Percentiles rank a stretch among this genome's conserved stretches.
Evolutionary conservation across 2,329 filamentous ascomycete genomes (phyloP).

Genomic region (Lithohypha guttulata): DNA sequence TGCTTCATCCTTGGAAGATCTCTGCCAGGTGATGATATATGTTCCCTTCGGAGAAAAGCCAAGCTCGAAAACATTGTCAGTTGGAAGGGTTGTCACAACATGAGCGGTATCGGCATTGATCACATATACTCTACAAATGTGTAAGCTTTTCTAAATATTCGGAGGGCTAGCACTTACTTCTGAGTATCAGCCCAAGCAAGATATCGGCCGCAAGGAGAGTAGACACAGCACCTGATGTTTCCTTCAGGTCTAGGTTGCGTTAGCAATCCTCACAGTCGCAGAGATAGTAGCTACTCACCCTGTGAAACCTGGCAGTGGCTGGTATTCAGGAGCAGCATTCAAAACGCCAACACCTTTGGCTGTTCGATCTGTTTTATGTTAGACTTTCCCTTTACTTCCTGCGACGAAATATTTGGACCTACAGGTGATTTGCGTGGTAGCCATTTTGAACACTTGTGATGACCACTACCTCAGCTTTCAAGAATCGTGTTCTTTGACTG

Average conservation of each 20-base stretch:
- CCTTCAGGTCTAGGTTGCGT: constrained; percentile 61
- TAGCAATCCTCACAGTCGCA: constrained; percentile 4
- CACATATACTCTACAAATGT: constrained; percentile 58
- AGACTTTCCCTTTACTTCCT: neutral
- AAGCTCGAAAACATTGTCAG: constrained; percentile 82
- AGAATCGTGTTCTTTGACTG: no score
- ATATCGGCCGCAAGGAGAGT: constrained; percentile 91
- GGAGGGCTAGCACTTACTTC: constrained; percentile 46
- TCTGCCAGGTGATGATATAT: constrained; percentile 94
- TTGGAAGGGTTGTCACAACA: constrained; percentile 61
- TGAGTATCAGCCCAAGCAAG: constrained; percentile 90
- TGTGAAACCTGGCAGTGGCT: constrained; percentile 67
- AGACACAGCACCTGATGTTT: constrained; percentile 86
- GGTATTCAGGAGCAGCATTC: constrained; percentile 82
- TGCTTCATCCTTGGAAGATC: constrained; percentile 76
- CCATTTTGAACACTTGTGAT: constrained; percentile 67
- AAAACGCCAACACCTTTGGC: constrained; percentile 92
- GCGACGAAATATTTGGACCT: constrained; percentile 24
- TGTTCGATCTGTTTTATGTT: constrained; percentile 59
- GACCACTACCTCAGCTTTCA: no score
- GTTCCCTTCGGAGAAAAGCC: constrained; percentile 88
- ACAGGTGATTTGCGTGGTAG: constrained; percentile 87
- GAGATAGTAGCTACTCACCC: constrained; percentile 31
- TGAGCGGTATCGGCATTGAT: constrained; percentile 70
- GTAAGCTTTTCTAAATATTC: no score